Percentiles rank a stretch among this genome's conserved stretches.
These are phyloP conservation scores for Macroventuria anomochaeta DNA, from an alignment of 2,329 filamentous ascomycete genomes.

Conservation along the genomic window DNA sequence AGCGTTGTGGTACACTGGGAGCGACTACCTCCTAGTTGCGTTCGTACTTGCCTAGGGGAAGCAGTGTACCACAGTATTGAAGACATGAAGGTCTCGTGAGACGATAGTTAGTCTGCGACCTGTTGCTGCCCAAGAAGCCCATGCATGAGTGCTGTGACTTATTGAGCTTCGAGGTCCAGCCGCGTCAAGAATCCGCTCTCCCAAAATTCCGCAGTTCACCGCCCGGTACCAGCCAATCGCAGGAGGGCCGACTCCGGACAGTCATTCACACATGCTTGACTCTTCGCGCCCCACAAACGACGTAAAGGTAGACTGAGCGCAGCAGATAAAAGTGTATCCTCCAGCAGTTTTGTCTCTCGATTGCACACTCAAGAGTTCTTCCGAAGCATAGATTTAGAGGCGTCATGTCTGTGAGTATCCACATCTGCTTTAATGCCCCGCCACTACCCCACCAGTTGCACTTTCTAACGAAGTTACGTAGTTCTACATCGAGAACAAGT, in stretches of 20 bases:
- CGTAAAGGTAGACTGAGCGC: constrained; percentile 14
- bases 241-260: constrained; percentile 30
- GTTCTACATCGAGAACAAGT: constrained; percentile 60
- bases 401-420: constrained; percentile 38
- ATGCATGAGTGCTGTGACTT: constrained; percentile 2
- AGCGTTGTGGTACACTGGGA: no score
- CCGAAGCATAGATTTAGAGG: constrained; percentile 2
- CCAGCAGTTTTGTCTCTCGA: constrained; percentile 1
- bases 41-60: no score
- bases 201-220: constrained; percentile 10
- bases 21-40: no score
- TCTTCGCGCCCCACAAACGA: constrained; percentile 32
- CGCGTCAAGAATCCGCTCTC: not conserved
- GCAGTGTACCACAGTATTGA: no score
- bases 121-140: not conserved
- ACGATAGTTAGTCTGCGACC: no score
- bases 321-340: constrained; percentile 14
- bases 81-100: no score
- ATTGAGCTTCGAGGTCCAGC: constrained; percentile 5
- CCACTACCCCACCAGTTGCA: constrained; percentile 17
- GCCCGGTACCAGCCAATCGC: constrained; percentile 31
- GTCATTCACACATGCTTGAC: constrained; percentile 32
- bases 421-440: not conserved
- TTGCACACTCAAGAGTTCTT: constrained; percentile 5
- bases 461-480: constrained; percentile 35